Evolutionary conservation across 495 filamentous ascomycete species (phyloP), one percentile per base, ranked within the genome.

Genomic region (Cudoniella acicularis): DNA sequence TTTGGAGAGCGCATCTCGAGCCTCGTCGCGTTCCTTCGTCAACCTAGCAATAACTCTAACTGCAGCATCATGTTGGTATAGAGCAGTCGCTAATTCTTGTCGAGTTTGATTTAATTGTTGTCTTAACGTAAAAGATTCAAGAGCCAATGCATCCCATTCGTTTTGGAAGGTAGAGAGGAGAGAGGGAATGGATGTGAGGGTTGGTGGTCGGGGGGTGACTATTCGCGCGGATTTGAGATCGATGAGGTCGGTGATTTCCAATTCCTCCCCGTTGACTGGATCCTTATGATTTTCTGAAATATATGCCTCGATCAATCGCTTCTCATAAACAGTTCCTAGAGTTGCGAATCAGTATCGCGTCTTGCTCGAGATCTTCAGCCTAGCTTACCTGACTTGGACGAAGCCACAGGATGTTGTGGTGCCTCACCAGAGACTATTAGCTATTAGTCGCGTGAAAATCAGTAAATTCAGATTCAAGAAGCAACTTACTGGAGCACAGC

Each of bases 51-150:
- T 96, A 51, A 98, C 94, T 56, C 95, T 81, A 6, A 93, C 84
- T 40, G 94, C 94, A 9, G 93, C 95, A 80, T 98, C 94, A 65
- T 97, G 87, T 72, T 97, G 92, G 72, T 98, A 98, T 36, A 98
- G 80, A 13, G 94, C 90, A 1, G 91, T 90, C 48, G 89, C 88
- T 26, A 98, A 83, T 74, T 98, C 95, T 73, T 98, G 92, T 66
- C 92, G 80, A 24, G 90, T 94, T 67, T 96, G 91, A 45, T 87
- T 79, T 60, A 98, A 74, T 60, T 96, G 91, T 70, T 96, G 89
- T 71, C 87, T 84, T 36, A 97, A 75, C 51, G 89, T 91, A 70
- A 90, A 96, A 51, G 90, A 86, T 72, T 98, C 94, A 18, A 98
- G 76, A 25, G 92, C 88, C 24, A 97, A 71, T 10, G 94, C 88